Evolutionary conservation across 768 basidiomycete species (phyloP).

Genomic region (Rhodotorula graminis): DNA sequence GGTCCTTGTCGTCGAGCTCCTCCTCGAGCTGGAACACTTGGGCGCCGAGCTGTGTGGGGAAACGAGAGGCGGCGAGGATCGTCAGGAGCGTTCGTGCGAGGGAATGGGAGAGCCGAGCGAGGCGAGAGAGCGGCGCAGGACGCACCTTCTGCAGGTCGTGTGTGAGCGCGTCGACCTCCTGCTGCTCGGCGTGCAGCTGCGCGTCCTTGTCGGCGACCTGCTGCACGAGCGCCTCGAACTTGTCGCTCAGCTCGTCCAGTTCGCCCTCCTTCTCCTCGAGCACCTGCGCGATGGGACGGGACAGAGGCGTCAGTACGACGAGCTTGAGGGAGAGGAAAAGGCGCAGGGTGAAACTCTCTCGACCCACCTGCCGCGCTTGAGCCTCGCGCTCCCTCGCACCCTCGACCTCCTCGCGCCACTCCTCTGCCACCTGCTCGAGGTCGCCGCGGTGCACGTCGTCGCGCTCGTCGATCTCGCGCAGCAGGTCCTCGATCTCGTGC

Average conservation of each 20-base stretch:
- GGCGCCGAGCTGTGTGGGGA: conserved; percentile 54
- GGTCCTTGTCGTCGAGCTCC: conserved; percentile 59
- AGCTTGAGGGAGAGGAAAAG: neutral
- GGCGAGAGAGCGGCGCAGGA: too few relatives aligned
- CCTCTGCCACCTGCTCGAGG: conserved; percentile 51
- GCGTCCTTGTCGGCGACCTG: conserved; percentile 74
- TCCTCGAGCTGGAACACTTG: conserved; percentile 78
- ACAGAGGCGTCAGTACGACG: neutral
- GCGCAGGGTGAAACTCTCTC: too few relatives aligned
- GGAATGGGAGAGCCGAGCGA: too few relatives aligned
- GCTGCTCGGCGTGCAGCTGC: conserved; percentile 66
- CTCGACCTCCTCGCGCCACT: conserved; percentile 79
- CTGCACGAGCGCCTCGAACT: conserved; percentile 38
- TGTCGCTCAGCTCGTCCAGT: conserved; percentile 27
- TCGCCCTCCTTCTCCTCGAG: conserved; percentile 39
- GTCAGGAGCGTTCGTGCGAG: neutral
- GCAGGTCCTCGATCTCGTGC: conserved; percentile 76
- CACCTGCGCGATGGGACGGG: neutral
- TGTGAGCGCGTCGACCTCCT: conserved; percentile 40
- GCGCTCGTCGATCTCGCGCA: conserved; percentile 64
- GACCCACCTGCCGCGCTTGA: conserved; percentile 64
- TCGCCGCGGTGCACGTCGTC: conserved; percentile 41
- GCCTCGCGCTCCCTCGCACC: conserved; percentile 57
- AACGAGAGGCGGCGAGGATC: too few relatives aligned
- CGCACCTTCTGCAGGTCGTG: conserved; percentile 42